Evolutionary conservation across 768 basidiomycete species (phyloP).

Genomic region (Mycena rebaudengoi): DNA sequence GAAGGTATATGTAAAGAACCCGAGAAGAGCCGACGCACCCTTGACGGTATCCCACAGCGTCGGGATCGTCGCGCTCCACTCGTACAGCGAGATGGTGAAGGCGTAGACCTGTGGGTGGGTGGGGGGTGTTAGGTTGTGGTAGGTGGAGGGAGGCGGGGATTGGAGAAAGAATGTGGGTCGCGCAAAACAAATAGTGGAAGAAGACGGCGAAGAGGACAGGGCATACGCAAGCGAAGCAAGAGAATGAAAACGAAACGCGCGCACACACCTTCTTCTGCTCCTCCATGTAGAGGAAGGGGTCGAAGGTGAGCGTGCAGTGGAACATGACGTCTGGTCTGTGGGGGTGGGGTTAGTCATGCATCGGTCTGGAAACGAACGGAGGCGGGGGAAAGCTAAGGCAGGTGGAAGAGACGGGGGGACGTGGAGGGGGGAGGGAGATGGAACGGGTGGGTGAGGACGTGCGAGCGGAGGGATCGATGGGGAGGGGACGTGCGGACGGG

Average conservation of each 20-base stretch:
- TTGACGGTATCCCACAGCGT: conserved; percentile 77
- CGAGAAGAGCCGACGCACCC: conserved; percentile 46
- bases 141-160: too few species aligned
- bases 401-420: not conserved
- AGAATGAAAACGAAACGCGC: too few species aligned
- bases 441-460: not conserved
- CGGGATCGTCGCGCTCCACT: conserved; percentile 77
- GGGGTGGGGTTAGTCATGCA: not conserved
- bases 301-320: conserved; percentile 71
- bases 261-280: conserved; percentile 70
- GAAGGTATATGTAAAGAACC: not conserved
- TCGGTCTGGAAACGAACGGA: not conserved
- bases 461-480: not conserved
- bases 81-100: conserved; percentile 80
- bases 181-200: too few species aligned
- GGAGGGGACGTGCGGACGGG: not conserved
- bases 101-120: too few species aligned
- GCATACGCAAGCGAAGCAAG: too few species aligned
- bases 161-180: too few species aligned
- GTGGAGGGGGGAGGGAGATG: not conserved
- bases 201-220: too few species aligned
- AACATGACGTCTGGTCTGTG: conserved; percentile 69
- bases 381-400: too few species aligned
- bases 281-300: conserved; percentile 80
- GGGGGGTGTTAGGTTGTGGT: too few species aligned